Conservation (phyloP, 306 rosid species). For the Ormosia emarginata region DNA sequence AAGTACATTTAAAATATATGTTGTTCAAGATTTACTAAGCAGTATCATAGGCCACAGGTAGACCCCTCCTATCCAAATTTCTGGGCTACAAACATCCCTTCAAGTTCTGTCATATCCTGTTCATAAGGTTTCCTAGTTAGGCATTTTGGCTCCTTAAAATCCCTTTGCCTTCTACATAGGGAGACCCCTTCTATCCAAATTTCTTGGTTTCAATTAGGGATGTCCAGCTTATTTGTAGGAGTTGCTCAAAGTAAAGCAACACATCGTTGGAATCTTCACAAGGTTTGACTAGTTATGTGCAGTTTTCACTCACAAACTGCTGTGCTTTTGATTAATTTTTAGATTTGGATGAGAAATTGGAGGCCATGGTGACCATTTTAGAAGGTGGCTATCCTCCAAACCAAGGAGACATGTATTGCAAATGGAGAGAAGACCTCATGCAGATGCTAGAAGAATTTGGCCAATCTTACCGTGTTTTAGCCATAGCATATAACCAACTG, state of each 20-base stretch:
- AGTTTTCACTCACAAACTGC: slow-evolving; percentile 21
- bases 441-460: slow-evolving; percentile 39
- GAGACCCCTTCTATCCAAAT: not conserved
- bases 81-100: not conserved
- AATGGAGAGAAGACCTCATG: slow-evolving; percentile 28
- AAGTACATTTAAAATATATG: not conserved
- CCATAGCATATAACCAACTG: slow-evolving; percentile 31
- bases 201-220: not conserved
- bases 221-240: not conserved
- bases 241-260: not conserved
- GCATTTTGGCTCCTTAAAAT: not conserved
- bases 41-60: not conserved
- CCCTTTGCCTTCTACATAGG: not conserved
- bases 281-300: not conserved
- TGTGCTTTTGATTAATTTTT: not conserved
- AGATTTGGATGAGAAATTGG: slow-evolving; percentile 46
- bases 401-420: slow-evolving; percentile 11
- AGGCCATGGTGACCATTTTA: slow-evolving; percentile 26
- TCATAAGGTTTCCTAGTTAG: not conserved
- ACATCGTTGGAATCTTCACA: not conserved
- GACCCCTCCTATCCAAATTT: too few species aligned
- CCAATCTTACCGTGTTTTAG: slow-evolving; percentile 39
- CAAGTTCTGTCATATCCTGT: not conserved
- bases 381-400: slow-evolving; percentile 23
- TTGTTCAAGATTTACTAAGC: not conserved